Conservation (phyloP, 148 eudicot species). For the Oxyria digyna region DNA sequence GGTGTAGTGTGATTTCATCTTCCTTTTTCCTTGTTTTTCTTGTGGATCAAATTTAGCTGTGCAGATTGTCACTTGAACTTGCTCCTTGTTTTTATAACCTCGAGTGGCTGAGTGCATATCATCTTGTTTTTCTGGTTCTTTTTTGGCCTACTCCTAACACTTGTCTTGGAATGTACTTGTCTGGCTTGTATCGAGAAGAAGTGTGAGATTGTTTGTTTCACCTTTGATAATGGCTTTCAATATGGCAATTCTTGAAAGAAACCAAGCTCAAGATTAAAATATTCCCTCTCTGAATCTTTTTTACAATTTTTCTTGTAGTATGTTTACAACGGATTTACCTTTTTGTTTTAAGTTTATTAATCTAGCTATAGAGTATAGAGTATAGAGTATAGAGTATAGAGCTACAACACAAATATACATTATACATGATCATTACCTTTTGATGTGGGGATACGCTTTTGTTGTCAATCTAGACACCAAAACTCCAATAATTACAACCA, state of each 20-base stretch:
- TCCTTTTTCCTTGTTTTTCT: background rate
- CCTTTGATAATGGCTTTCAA: background rate
- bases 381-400: no score
- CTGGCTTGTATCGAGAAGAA: background rate
- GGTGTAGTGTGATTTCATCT: constrained; percentile 21
- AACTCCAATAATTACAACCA: no score
- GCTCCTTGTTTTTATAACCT: background rate
- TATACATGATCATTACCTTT: no score
- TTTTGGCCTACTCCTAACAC: background rate
- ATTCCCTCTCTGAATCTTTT: no score
- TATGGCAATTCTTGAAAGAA: background rate
- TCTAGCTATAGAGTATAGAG: no score
- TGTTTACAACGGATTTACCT: no score
- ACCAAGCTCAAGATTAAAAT: background rate
- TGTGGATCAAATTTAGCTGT: background rate
- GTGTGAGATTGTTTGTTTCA: background rate
- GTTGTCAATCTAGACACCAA: no score
- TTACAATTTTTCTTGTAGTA: no score
- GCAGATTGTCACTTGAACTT: background rate
- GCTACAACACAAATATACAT: no score
- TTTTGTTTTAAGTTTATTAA: no score
- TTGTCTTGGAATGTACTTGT: background rate
- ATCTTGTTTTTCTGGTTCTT: background rate
- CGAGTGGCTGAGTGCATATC: background rate
- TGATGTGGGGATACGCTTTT: no score